phyloP scores from a whole-genome alignment of 2,329 filamentous ascomycete genomes.

The Penicillium sp. region DNA sequence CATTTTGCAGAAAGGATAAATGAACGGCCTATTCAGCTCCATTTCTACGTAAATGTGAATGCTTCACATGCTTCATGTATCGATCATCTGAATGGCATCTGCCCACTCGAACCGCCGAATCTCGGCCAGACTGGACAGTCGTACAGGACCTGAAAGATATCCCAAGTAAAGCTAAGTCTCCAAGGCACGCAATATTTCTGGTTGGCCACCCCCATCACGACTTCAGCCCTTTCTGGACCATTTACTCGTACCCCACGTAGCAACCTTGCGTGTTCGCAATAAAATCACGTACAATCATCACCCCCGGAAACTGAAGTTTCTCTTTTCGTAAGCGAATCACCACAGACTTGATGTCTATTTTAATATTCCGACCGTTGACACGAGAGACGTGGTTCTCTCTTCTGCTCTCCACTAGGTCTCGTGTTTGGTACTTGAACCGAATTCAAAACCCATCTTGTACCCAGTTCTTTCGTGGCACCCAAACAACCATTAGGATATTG shows the following conservation, averaged over 20 bases:
- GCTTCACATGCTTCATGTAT: neutral
- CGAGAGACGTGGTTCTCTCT: neutral
- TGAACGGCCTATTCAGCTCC: neutral
- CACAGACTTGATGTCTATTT: neutral
- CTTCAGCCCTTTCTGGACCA: neutral
- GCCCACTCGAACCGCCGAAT: too few species aligned
- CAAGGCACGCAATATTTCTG: neutral
- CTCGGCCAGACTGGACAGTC: too few species aligned
- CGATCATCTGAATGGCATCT: neutral
- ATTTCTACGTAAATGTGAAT: neutral
- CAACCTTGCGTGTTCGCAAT: neutral
- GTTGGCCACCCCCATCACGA: neutral
- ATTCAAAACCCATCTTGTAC: constrained; percentile 9
- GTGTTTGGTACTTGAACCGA: neutral
- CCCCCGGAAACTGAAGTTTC: neutral
- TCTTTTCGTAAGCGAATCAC: too few species aligned
- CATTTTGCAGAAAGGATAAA: neutral
- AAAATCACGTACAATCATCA: too few species aligned
- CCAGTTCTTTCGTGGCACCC: constrained; percentile 15
- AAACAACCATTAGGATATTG: constrained; percentile 16
- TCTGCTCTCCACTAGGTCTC: neutral
- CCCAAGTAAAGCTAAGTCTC: neutral
- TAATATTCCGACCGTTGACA: neutral
- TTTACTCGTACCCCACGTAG: neutral
- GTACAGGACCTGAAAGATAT: too few species aligned